Percentiles rank a stretch among this genome's conserved stretches.
Evolutionary conservation across 2,329 filamentous ascomycete genomes (phyloP).

Genomic region (Aspergillus pseudonomiae): DNA sequence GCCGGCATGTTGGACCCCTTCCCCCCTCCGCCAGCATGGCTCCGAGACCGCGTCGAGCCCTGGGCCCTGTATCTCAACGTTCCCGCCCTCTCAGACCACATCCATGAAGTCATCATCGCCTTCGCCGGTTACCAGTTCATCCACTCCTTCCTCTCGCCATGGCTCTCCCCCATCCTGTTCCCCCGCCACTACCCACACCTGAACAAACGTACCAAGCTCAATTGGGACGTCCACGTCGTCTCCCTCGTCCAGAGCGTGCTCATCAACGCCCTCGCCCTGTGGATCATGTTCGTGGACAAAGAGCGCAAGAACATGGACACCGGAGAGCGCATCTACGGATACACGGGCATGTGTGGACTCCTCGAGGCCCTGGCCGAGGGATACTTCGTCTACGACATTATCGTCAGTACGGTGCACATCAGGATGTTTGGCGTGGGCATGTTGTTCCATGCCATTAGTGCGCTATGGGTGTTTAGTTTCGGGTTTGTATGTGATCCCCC

Average conservation of each 20-base stretch:
- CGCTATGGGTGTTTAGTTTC: conserved; percentile 62
- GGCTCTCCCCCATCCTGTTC: conserved; percentile 56
- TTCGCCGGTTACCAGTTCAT: conserved; percentile 60
- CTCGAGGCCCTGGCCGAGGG: conserved; percentile 63
- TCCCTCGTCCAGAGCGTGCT: conserved; percentile 62
- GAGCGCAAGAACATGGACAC: conserved; percentile 58
- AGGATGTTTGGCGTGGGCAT: conserved; percentile 64
- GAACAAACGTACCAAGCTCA: conserved; percentile 59
- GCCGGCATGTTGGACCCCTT: conserved; percentile 49
- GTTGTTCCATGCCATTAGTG: conserved; percentile 64
- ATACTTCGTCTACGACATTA: conserved; percentile 67
- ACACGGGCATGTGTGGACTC: conserved; percentile 61
- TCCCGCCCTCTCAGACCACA: conserved; percentile 60
- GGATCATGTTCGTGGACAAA: conserved; percentile 59
- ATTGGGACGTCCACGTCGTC: conserved; percentile 70
- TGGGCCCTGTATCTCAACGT: conserved; percentile 56
- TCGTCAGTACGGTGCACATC: conserved; percentile 58
- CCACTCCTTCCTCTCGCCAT: conserved; percentile 57
- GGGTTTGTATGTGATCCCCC: conserved; percentile 60
- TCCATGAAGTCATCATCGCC: conserved; percentile 63
- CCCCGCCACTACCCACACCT: conserved; percentile 59
- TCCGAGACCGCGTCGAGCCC: conserved; percentile 53
- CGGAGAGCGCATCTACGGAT: conserved; percentile 61
- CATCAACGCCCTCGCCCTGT: conserved; percentile 60
- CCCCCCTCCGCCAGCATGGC: conserved; percentile 53